These are phyloP conservation scores for Pestalotiopsis sp. DNA, from an alignment of 2,329 filamentous ascomycete genomes.

Conservation along the genomic window DNA sequence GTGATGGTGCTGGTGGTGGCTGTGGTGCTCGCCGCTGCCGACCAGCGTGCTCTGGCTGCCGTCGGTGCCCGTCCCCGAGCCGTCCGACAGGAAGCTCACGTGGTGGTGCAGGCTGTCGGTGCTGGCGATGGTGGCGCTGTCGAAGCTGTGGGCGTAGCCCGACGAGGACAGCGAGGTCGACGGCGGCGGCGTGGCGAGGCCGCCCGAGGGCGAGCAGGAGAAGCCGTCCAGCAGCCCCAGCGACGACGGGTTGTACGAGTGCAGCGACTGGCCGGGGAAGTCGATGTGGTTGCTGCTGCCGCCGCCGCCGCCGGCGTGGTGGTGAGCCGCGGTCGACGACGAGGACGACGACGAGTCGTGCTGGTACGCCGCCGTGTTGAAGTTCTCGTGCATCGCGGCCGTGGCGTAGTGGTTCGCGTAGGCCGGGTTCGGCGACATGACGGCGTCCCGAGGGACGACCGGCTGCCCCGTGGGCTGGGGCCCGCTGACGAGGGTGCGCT, in stretches of 20 bases:
- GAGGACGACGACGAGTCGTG: conserved; percentile 25
- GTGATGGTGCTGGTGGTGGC: conserved; percentile 10
- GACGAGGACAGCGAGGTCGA: conserved; percentile 47
- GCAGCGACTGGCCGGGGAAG: conserved; percentile 20
- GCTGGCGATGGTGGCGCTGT: conserved; percentile 25
- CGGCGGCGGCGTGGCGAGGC: conserved; percentile 57
- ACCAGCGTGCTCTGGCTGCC: conserved; percentile 19
- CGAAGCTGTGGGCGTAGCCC: conserved; percentile 45
- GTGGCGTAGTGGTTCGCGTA: conserved; percentile 50
- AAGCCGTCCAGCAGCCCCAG: conserved; percentile 50
- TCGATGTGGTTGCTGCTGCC: conserved; percentile 12
- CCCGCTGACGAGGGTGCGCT: conserved; percentile 38
- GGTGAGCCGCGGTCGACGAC: neutral
- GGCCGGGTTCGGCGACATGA: conserved; percentile 55
- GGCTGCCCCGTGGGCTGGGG: conserved; percentile 22
- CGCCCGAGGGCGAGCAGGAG: conserved; percentile 33
- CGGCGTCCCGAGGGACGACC: conserved; percentile 38
- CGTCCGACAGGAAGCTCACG: conserved; percentile 37
- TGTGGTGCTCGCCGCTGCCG: neutral
- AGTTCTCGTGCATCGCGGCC: conserved; percentile 58
- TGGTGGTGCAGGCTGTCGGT: conserved; percentile 29
- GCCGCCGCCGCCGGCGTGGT: neutral
- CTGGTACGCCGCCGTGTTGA: conserved; percentile 46
- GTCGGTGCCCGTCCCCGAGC: conserved; percentile 21
- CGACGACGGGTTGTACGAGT: conserved; percentile 16